These are phyloP conservation scores for Ampelomyces quisqualis DNA, from an alignment of 2,329 filamentous ascomycete species.

Conservation along the genomic window DNA sequence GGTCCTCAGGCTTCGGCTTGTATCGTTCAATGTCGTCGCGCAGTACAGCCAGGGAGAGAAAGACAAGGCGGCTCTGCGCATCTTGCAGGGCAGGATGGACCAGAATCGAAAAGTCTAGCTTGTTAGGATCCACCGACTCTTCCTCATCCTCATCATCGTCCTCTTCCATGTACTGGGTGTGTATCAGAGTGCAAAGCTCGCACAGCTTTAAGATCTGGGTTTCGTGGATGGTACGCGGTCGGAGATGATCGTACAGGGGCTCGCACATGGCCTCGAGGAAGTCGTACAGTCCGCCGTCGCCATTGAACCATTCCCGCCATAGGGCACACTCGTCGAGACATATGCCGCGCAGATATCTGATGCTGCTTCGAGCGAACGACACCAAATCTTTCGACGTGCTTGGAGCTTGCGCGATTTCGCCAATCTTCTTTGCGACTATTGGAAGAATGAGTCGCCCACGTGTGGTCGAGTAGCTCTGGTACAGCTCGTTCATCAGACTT, in stretches of 20 bases:
- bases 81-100: slow-evolving; percentile 68
- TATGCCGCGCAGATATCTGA: slow-evolving; percentile 65
- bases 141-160: slow-evolving; percentile 54
- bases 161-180: slow-evolving; percentile 63
- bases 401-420: slow-evolving; percentile 58
- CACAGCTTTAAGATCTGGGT: slow-evolving; percentile 66
- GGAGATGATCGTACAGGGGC: slow-evolving; percentile 65
- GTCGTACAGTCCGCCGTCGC: slow-evolving; percentile 62
- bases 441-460: slow-evolving; percentile 61
- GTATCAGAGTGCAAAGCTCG: slow-evolving; percentile 65
- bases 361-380: slow-evolving; percentile 63
- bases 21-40: slow-evolving; percentile 67
- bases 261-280: slow-evolving; percentile 68
- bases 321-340: slow-evolving; percentile 68
- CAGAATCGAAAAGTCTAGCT: slow-evolving; percentile 62
- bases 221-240: slow-evolving; percentile 66
- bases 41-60: slow-evolving; percentile 63
- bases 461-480: slow-evolving; percentile 63
- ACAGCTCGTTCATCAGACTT: slow-evolving; percentile 64
- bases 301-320: slow-evolving; percentile 67
- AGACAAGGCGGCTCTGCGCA: slow-evolving; percentile 66
- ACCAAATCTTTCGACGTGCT: slow-evolving; percentile 65
- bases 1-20: slow-evolving; percentile 63
- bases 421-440: slow-evolving; percentile 62
- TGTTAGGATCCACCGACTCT: slow-evolving; percentile 53